These are phyloP conservation scores for Fusarium sp. DNA, from an alignment of 2,329 filamentous ascomycete genomes.

Conservation along the genomic window DNA sequence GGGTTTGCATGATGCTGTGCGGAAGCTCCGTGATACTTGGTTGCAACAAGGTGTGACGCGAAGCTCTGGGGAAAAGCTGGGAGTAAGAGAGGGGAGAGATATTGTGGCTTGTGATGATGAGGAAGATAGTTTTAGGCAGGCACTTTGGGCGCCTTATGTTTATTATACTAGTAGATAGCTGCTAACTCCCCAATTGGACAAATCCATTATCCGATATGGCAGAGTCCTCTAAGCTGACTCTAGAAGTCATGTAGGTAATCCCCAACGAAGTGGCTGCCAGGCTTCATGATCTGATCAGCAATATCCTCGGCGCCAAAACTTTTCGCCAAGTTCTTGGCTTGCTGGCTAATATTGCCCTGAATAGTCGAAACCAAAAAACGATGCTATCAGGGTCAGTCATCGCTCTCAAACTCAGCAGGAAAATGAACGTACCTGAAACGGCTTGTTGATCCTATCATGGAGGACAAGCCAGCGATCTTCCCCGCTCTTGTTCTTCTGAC, in stretches of 20 bases:
- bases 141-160: not conserved
- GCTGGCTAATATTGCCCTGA: no score
- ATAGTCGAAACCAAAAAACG: slow-evolving; percentile 32
- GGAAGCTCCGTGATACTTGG: not conserved
- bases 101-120: not conserved
- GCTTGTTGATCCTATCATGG: slow-evolving; percentile 34
- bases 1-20: not conserved
- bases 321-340: slow-evolving; percentile 22
- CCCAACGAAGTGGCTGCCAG: slow-evolving; percentile 21
- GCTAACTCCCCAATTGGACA: no score
- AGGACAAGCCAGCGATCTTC: slow-evolving; percentile 29
- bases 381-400: slow-evolving; percentile 5
- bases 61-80: not conserved
- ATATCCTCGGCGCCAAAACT: slow-evolving; percentile 24
- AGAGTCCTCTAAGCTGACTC: no score
- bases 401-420: fast-evolving
- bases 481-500: slow-evolving; percentile 32
- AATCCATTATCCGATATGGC: no score
- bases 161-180: not conserved
- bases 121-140: not conserved
- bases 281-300: slow-evolving; percentile 12
- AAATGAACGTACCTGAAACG: slow-evolving; percentile 19
- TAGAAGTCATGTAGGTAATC: slow-evolving; percentile 24
- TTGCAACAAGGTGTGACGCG: not conserved
- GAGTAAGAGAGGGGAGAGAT: not conserved